A percentile compares a stretch with the other conserved stretches of the same genome.
Evolutionary conservation across 2,329 filamentous ascomycete species (phyloP).

Genomic region (Aspergillus clavatus): DNA sequence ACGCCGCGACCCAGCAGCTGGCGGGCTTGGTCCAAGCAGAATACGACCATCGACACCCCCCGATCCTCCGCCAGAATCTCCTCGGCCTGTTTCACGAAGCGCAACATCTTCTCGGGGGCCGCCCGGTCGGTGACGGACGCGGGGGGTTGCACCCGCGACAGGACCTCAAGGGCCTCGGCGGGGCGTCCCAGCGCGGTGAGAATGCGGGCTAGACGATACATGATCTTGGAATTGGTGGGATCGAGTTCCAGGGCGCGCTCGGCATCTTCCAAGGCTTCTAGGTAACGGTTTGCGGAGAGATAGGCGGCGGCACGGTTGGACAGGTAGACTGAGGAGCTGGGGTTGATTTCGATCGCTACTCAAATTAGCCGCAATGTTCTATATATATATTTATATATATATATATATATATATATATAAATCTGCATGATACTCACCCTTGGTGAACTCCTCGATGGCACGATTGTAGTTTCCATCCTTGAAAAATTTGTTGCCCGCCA

Average conservation of each 20-base stretch:
- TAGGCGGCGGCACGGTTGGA: constrained; percentile 93
- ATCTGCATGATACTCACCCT: constrained; percentile 62
- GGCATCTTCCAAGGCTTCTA: constrained; percentile 80
- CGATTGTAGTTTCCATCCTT: constrained; percentile 86
- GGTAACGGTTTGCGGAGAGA: constrained; percentile 79
- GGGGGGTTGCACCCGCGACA: constrained; percentile 71
- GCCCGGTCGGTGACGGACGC: constrained; percentile 81
- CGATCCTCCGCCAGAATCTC: constrained; percentile 69
- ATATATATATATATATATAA: constrained; percentile 11
- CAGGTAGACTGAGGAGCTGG: constrained; percentile 80
- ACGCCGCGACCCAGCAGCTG: constrained; percentile 71
- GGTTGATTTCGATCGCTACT: constrained; percentile 80
- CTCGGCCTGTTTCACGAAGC: constrained; percentile 74
- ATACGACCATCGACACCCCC: constrained; percentile 83
- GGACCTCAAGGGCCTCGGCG: constrained; percentile 78
- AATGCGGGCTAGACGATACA: constrained; percentile 82
- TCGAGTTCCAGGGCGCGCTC: constrained; percentile 76
- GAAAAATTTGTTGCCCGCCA: constrained; percentile 92
- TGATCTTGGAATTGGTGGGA: constrained; percentile 78
- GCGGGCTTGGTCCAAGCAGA: constrained; percentile 87
- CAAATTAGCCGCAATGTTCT: constrained; percentile 5
- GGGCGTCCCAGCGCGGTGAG: constrained; percentile 83
- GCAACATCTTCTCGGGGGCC: constrained; percentile 76
- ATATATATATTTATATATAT: background rate
- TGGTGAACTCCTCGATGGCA: constrained; percentile 89